A percentile compares a stretch with the other conserved stretches of the same genome.
Evolutionary conservation across 2,329 filamentous ascomycete genomes (phyloP).

Genomic region (Acephala macrosclerotiorum): DNA sequence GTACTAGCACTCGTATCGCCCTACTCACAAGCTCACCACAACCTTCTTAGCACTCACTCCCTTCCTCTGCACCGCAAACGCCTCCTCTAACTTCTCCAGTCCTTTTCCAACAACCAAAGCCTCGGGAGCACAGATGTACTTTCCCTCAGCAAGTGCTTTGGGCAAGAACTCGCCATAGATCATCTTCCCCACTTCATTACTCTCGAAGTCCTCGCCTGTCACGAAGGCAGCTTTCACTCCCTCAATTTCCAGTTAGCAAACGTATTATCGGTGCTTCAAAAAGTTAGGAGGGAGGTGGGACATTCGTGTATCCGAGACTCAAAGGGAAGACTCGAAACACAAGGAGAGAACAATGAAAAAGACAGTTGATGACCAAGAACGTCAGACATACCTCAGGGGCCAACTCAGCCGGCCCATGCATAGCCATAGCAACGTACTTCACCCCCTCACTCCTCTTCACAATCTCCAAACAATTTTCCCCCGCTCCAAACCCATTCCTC

Average conservation of each 20-base stretch:
- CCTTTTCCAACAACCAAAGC: slow-evolving; percentile 50
- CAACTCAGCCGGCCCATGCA: not conserved
- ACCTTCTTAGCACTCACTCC: slow-evolving; percentile 22
- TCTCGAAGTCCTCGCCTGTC: slow-evolving; percentile 14
- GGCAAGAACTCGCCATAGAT: slow-evolving; percentile 50
- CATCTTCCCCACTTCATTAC: slow-evolving; percentile 29
- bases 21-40: slow-evolving; percentile 13
- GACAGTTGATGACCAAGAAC: too few species aligned
- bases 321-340: too few species aligned
- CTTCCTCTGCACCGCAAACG: slow-evolving; percentile 41
- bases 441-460: slow-evolving; percentile 1
- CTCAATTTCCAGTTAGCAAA: too few species aligned
- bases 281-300: too few species aligned
- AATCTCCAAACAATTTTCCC: slow-evolving; percentile 13
- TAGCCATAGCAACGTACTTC: slow-evolving; percentile 19
- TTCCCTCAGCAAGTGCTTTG: slow-evolving; percentile 46
- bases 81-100: slow-evolving; percentile 50
- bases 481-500: not conserved
- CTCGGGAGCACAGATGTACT: slow-evolving; percentile 47
- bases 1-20: too few species aligned
- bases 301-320: too few species aligned
- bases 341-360: too few species aligned
- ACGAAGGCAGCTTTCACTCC: slow-evolving; percentile 20
- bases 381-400: not conserved
- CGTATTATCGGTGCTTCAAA: too few species aligned